Conservation (phyloP, 108 stramenopile species). For the Parmales sp. region DNA sequence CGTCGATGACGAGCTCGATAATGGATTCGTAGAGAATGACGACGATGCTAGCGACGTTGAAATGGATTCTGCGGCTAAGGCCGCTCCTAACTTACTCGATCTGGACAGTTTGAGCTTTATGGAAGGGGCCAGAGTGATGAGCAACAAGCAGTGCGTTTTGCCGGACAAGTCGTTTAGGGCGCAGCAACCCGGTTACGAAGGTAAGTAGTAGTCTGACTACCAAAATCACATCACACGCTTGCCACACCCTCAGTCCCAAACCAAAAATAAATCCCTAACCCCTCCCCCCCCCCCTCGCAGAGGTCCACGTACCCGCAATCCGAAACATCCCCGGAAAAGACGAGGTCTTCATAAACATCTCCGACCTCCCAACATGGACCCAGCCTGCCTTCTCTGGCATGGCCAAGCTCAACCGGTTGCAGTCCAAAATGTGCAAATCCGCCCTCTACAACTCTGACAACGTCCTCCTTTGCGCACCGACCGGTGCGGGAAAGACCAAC, state of each 20-base stretch:
- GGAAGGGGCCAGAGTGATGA: conserved; percentile 85
- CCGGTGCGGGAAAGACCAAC: conserved; percentile 98
- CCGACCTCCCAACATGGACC: conserved; percentile 88
- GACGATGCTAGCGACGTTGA: conserved; percentile 24
- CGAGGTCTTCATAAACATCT: conserved; percentile 64
- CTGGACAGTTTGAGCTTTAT: conserved; percentile 78
- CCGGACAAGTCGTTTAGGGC: conserved; percentile 86
- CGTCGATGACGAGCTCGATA: conserved; percentile 27
- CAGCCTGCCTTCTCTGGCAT: conserved; percentile 85
- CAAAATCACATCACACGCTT: too few species aligned
- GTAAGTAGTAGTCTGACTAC: too few species aligned
- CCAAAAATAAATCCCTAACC: too few species aligned
- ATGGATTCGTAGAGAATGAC: conserved; percentile 18
- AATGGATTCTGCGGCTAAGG: conserved; percentile 20
- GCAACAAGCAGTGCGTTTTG: conserved; percentile 80
- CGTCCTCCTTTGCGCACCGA: conserved; percentile 94
- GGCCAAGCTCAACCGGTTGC: conserved; percentile 92
- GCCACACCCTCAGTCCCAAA: too few species aligned
- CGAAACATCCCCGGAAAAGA: conserved; percentile 56
- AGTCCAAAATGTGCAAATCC: conserved; percentile 80
- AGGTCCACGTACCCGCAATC: conserved; percentile 97
- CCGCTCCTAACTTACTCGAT: conserved; percentile 56
- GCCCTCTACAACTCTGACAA: conserved; percentile 83
- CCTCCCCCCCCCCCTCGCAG: too few species aligned
- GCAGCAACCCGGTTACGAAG: conserved; percentile 92